Conservation (phyloP, 73 alveolate genomes). For the Paramecium sonneborni region DNA sequence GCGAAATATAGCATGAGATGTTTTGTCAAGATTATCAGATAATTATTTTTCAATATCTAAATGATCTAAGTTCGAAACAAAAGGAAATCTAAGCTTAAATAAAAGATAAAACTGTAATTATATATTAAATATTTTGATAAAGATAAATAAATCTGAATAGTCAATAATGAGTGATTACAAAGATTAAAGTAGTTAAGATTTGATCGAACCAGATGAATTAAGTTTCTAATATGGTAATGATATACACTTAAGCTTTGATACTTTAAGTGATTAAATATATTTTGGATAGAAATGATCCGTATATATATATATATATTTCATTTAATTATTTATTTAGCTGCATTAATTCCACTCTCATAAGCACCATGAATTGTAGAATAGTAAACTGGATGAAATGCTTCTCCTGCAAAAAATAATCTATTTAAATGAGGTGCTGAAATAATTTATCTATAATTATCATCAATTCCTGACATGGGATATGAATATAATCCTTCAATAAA, state of each 20-base stretch:
- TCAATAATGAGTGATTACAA: neutral
- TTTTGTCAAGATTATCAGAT: neutral
- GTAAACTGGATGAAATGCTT: conserved; percentile 27
- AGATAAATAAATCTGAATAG: neutral
- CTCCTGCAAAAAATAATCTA: conserved; percentile 48
- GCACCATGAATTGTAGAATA: conserved; percentile 41
- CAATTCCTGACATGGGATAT: neutral
- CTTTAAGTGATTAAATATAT: neutral
- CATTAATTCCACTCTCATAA: neutral
- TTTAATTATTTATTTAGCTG: conserved; percentile 19
- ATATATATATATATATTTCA: neutral
- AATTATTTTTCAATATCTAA: neutral
- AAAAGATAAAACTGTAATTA: too few relatives aligned
- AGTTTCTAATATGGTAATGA: neutral
- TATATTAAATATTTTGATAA: too few relatives aligned
- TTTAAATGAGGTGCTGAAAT: neutral
- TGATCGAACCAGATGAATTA: too few relatives aligned
- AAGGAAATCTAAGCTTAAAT: too few relatives aligned
- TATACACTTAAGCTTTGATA: neutral
- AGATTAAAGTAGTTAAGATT: too few relatives aligned
- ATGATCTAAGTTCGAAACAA: too few relatives aligned
- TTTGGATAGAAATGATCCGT: neutral
- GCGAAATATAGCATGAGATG: neutral
- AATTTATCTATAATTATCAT: conserved; percentile 11
- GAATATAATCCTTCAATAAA: conserved; percentile 50